phyloP scores from a whole-genome alignment of 176 grass and related monocot genomes.

The Raddia guianensis region DNA sequence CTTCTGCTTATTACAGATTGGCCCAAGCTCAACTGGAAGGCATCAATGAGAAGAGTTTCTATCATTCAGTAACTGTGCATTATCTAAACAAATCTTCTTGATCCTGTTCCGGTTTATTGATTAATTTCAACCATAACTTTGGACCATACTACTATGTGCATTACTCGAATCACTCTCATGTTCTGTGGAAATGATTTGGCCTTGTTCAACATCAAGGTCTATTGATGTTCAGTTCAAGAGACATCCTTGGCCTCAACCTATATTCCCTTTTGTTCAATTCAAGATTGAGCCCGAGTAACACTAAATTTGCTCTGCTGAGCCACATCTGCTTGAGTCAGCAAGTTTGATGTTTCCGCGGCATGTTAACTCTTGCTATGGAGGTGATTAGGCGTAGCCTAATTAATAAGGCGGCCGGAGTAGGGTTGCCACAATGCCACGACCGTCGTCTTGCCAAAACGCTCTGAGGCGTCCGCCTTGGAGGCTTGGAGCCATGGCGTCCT shows the following conservation, averaged over 20 bases:
- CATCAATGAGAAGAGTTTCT: neutral
- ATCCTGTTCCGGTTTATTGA: neutral
- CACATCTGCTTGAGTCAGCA: neutral
- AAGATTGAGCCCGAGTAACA: neutral
- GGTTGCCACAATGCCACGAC: too few relatives aligned
- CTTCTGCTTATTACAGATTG: neutral
- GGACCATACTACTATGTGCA: neutral
- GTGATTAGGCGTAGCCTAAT: too few relatives aligned
- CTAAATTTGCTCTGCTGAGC: conserved; percentile 5
- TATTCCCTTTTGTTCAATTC: neutral
- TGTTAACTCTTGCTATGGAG: too few relatives aligned
- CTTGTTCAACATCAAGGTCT: neutral
- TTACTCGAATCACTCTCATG: neutral
- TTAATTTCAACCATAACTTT: conserved; percentile 3
- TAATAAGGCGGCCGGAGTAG: too few relatives aligned
- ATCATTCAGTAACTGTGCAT: neutral
- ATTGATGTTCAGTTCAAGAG: neutral
- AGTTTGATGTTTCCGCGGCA: neutral
- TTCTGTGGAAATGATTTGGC: conserved; percentile 15
- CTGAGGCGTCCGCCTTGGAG: too few relatives aligned
- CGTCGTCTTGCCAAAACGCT: too few relatives aligned
- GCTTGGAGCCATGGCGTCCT: too few relatives aligned
- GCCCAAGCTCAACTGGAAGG: neutral
- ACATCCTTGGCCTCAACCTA: neutral
- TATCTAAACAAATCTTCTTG: neutral